Conservation (phyloP, 441 rosid species). For the Rhodomyrtus psidioides region DNA sequence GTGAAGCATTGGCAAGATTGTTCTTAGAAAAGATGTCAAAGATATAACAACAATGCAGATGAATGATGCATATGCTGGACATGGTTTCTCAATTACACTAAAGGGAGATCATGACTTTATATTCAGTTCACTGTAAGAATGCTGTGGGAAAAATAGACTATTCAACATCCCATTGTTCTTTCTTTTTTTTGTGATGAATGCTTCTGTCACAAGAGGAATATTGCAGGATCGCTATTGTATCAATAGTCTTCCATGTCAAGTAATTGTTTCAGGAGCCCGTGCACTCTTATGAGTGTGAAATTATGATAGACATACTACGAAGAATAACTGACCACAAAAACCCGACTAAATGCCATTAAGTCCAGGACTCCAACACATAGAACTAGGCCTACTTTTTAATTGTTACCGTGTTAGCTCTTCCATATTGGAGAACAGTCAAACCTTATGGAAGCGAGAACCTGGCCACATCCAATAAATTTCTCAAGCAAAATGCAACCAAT, state of each 20-base stretch:
- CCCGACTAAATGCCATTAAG: not conserved
- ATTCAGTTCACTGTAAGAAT: not conserved
- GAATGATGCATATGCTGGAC: not conserved
- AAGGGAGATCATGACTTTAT: not conserved
- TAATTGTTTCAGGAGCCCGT: not conserved
- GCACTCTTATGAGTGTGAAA: not conserved
- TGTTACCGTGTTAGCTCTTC: not conserved
- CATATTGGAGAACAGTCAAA: not conserved
- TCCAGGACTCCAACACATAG: not conserved
- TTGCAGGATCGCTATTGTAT: not conserved
- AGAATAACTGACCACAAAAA: not conserved
- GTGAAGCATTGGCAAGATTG: not conserved
- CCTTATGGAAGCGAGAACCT: not conserved
- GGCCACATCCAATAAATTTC: not conserved
- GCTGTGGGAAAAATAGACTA: not conserved
- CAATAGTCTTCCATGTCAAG: not conserved
- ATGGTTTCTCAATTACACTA: not conserved
- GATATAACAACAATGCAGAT: not conserved
- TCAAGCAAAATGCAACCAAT: not conserved
- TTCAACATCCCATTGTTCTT: not conserved
- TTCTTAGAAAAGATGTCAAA: not conserved
- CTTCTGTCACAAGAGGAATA: not conserved
- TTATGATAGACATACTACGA: not conserved
- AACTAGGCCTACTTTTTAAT: not conserved
- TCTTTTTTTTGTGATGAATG: not conserved